Conservation (phyloP, 306 rosid genomes). For the Hippophae tibetana region DNA sequence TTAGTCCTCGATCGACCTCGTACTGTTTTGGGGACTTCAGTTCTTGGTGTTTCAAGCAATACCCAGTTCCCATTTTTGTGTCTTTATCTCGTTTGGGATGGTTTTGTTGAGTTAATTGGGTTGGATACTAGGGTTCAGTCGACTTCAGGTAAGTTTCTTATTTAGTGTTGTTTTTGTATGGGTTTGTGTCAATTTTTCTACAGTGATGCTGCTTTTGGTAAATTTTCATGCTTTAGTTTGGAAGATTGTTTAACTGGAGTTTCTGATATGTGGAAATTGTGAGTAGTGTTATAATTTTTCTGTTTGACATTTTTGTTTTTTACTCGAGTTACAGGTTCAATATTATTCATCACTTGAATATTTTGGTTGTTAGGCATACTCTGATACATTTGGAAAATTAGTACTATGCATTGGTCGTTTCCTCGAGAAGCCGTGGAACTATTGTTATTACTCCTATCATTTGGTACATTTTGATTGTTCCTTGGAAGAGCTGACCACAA, state of each 20-base stretch:
- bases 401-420: constrained; percentile 2
- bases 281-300: no score
- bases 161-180: background rate
- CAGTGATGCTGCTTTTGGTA: no score
- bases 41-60: background rate
- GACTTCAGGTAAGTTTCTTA: constrained; percentile 10
- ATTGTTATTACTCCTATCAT: constrained; percentile 5
- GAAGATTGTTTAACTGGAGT: no score
- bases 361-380: constrained; percentile 34
- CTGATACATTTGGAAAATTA: constrained; percentile 7
- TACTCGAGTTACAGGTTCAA: background rate
- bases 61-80: constrained; percentile 16
- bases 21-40: constrained; percentile 8
- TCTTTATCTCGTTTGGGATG: constrained; percentile 2
- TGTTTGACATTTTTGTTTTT: no score
- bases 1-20: constrained; percentile 23
- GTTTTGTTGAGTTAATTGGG: constrained; percentile 9
- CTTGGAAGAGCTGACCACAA: constrained; percentile 63
- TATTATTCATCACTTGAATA: constrained; percentile 12
- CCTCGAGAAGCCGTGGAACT: constrained; percentile 9
- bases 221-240: no score
- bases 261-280: no score
- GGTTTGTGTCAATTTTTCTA: background rate
- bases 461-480: constrained; percentile 11
- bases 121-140: constrained; percentile 22